phyloP scores from a whole-genome alignment of 805 yeast species.

The Candida saitoana region DNA sequence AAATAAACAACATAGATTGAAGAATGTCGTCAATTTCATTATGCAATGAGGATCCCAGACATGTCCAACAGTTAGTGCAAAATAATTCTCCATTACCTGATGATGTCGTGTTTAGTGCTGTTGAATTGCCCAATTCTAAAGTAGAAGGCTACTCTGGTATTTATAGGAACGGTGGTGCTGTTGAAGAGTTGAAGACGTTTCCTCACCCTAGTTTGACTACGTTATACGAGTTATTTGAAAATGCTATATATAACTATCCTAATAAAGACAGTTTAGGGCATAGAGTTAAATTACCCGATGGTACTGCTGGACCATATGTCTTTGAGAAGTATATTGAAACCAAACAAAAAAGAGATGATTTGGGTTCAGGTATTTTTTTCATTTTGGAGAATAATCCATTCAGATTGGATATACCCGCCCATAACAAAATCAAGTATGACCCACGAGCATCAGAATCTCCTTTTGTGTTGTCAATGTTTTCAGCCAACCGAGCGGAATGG shows the following conservation, averaged over 20 bases:
- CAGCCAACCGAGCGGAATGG: constrained; percentile 67
- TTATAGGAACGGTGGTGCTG: constrained; percentile 24
- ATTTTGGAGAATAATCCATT: constrained; percentile 30
- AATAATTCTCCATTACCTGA: constrained; percentile 12
- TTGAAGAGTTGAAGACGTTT: constrained; percentile 23
- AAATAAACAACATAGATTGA: no score
- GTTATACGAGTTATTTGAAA: constrained; percentile 41
- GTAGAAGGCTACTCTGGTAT: constrained; percentile 24
- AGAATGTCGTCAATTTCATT: constrained; percentile 9
- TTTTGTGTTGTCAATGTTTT: constrained; percentile 53
- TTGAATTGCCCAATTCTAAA: constrained; percentile 15
- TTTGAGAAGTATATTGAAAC: constrained; percentile 24
- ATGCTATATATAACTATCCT: constrained; percentile 33
- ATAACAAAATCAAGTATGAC: constrained; percentile 21
- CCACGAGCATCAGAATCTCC: constrained; percentile 9
- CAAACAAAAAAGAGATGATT: constrained; percentile 20
- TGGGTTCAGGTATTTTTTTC: constrained; percentile 37
- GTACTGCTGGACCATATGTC: constrained; percentile 28
- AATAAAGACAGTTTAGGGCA: constrained; percentile 44
- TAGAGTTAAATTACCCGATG: constrained; percentile 26
- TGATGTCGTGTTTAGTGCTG: constrained; percentile 7
- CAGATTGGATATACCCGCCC: constrained; percentile 21
- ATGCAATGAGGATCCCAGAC: constrained; percentile 13
- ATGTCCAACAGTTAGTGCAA: constrained; percentile 10
- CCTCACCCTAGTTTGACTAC: constrained; percentile 47